Percentiles rank a stretch among this genome's conserved stretches.
These are phyloP conservation scores for Saitozyma podzolica DNA, from an alignment of 768 basidiomycete genomes.

Conservation along the genomic window DNA sequence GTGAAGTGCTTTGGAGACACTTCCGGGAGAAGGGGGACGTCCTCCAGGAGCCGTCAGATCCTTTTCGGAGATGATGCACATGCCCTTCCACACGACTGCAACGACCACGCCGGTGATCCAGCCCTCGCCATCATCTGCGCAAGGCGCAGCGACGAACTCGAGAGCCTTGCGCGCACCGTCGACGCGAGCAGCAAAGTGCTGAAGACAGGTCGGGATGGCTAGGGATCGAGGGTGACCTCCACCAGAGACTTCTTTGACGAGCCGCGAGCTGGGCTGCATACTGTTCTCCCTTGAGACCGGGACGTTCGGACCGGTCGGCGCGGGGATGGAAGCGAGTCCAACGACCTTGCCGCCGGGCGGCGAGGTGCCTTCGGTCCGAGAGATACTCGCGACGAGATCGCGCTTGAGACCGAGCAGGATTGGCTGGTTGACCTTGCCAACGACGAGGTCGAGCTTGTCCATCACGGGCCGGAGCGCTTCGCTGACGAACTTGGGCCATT, in stretches of 20 bases:
- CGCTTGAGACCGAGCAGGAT: conserved; percentile 44
- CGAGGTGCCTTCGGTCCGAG: conserved; percentile 35
- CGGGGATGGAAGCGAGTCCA: conserved; percentile 35
- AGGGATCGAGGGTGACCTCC: conserved; percentile 29
- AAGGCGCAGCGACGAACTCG: conserved; percentile 47
- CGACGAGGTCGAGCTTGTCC: conserved; percentile 52
- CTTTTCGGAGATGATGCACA: conserved; percentile 42
- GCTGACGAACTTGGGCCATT: conserved; percentile 49
- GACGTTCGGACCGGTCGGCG: conserved; percentile 22
- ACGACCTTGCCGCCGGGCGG: conserved; percentile 41
- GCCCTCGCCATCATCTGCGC: conserved; percentile 50
- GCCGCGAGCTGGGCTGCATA: conserved; percentile 18
- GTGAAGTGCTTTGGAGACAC: conserved; percentile 41
- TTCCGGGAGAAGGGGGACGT: conserved; percentile 44
- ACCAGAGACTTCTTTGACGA: conserved; percentile 38
- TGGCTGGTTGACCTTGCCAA: conserved; percentile 50
- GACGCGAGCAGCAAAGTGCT: conserved; percentile 46
- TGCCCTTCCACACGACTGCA: conserved; percentile 51
- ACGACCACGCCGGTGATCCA: conserved; percentile 52
- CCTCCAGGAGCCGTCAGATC: conserved; percentile 19
- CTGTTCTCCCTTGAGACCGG: conserved; percentile 30
- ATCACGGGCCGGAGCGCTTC: conserved; percentile 50
- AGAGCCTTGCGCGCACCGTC: conserved; percentile 46
- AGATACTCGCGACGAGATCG: conserved; percentile 35
- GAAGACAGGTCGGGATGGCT: conserved; percentile 44